These are phyloP conservation scores for Fraxinus angustifolia DNA, from an alignment of 305 asterid genomes.

Conservation along the genomic window DNA sequence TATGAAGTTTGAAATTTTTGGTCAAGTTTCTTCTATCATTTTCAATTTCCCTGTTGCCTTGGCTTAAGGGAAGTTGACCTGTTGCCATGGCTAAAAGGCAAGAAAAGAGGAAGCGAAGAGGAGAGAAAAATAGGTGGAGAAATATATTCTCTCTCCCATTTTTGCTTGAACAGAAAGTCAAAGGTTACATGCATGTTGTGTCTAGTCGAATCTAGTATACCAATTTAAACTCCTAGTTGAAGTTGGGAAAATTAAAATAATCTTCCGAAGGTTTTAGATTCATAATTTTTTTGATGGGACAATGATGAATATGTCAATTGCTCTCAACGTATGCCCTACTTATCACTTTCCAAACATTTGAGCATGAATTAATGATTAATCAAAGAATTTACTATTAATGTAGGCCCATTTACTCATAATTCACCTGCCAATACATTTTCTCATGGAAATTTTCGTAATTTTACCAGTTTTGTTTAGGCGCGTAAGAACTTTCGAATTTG, in stretches of 20 bases:
- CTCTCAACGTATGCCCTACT: neutral
- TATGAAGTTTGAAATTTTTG: neutral
- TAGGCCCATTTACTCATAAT: neutral
- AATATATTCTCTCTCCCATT: neutral
- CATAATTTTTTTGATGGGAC: neutral
- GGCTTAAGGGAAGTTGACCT: neutral
- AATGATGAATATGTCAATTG: neutral
- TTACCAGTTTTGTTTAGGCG: neutral
- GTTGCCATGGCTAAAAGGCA: neutral
- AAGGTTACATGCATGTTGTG: neutral
- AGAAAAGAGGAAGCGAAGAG: neutral
- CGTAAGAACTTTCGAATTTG: neutral
- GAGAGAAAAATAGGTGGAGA: neutral
- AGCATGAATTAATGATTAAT: neutral
- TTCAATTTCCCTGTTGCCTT: neutral
- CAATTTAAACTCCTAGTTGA: neutral
- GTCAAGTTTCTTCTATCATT: neutral
- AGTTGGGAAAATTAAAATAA: neutral
- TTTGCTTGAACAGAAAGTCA: neutral
- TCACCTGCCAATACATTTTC: neutral
- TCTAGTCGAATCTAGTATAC: neutral
- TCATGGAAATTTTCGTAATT: neutral
- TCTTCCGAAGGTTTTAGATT: neutral
- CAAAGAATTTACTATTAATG: neutral
- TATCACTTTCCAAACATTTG: neutral